These are phyloP conservation scores for Boeremia lycopersici DNA, from an alignment of 2,329 filamentous ascomycete species.

Conservation along the genomic window DNA sequence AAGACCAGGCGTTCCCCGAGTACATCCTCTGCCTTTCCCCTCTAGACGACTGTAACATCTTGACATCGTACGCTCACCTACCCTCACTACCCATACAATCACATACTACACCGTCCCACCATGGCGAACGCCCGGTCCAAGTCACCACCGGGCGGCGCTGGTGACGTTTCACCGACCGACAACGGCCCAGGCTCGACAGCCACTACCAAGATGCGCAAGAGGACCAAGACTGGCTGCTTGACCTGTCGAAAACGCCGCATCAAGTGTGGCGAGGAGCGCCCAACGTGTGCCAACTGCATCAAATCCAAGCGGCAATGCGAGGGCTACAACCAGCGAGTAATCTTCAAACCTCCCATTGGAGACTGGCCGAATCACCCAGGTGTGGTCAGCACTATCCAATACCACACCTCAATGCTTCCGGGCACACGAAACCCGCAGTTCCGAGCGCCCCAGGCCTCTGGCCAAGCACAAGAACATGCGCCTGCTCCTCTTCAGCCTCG, in stretches of 20 bases:
- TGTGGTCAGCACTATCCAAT: conserved; percentile 46
- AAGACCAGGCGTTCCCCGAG: conserved; percentile 9
- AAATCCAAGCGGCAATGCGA: conserved; percentile 85
- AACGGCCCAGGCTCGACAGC: conserved; percentile 22
- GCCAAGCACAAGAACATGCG: conserved; percentile 28
- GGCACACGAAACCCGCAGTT: conserved; percentile 36
- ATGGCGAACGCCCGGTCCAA: conserved; percentile 34
- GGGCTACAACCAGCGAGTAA: conserved; percentile 79
- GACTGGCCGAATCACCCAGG: conserved; percentile 51
- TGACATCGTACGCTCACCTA: background rate
- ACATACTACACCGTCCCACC: background rate
- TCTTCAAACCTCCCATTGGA: conserved; percentile 77
- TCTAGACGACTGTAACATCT: background rate
- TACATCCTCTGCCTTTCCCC: background rate
- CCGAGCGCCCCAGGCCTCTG: conserved; percentile 17
- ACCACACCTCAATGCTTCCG: conserved; percentile 48
- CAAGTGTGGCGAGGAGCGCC: conserved; percentile 92
- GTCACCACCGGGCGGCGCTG: conserved; percentile 28
- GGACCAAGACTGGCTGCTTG: conserved; percentile 91
- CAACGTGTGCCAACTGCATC: conserved; percentile 81
- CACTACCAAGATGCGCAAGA: conserved; percentile 46
- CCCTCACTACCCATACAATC: background rate
- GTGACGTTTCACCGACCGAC: conserved; percentile 38
- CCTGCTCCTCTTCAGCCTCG: conserved; percentile 38
- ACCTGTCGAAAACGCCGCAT: conserved; percentile 95